Evolutionary conservation across 2,329 filamentous ascomycete genomes (phyloP), one percentile per base, ranked within the genome.

Genomic region (Trichoderma sp.): DNA sequence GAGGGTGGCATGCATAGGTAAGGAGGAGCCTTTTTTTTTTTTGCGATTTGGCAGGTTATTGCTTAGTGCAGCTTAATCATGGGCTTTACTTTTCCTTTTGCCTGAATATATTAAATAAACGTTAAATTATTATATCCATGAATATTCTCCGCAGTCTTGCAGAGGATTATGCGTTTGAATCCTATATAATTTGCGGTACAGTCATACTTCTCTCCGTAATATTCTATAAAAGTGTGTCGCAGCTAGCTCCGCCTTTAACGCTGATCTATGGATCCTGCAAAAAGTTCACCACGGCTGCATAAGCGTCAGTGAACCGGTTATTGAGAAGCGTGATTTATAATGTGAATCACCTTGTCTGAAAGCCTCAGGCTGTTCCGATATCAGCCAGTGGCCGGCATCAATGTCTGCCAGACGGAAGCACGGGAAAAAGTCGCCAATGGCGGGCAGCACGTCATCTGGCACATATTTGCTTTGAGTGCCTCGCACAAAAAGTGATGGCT

Each of bases 341-440:
- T 43, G 21, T 35, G 13, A 62, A 33, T 78, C 77, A 93, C 92
- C 90, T 84, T 87, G 82, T 76, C 90, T 88, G 73, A 97, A 97
- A 11, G 85, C 89, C 76, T 93, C 89, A 0, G 93, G 93, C 74
- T 93, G 90, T 83, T 97, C 93, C n/a, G 92, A 93, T 71, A 95
- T 94, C 5, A 97, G 83, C 93, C 93, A 97, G 79, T 97, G 93
- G 0, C 93, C 93, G 10, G 90, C 87, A 47, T 96, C 90, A 37
- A 97, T 82, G 79, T 95, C 91, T 60, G 84, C 87, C 35, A 96
- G 76, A 77, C 88, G 82, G 76, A 96, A 97, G 29, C 84, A 84
- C 13, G 93, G 93, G 76, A 97, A 97, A 81, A 96, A 96, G 72
- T 88, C 85, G 3, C 92, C 92, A 73, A 96, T 90, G 21, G 91